Evolutionary conservation across 306 rosid species (phyloP), one percentile per base, ranked within the genome.

Genomic region (Begonia loranthoides): DNA sequence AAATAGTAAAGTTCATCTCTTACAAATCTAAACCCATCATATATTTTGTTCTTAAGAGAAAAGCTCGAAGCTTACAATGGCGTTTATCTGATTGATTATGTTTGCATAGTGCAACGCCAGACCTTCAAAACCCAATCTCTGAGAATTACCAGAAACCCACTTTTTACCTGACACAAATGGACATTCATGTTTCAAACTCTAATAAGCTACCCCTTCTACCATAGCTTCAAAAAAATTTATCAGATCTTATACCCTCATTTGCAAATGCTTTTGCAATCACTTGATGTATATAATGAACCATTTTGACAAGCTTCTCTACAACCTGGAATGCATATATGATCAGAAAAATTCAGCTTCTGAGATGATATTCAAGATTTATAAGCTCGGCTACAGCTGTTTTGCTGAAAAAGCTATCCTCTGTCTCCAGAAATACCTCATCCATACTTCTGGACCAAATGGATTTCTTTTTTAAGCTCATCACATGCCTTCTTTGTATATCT

Each of bases 61-160:
- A 43, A 43, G 36, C 3, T 45, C 9, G 41, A 64, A 70, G 56
- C 85, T 79, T 75, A 92, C 99, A 66, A 87, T 83, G 63, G 61
- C 63, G 66, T 73, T 83, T 67, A 87, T 83, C 71, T 83, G 99
- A 64, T 70, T 83, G 67, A 81, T 77, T 58, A 92, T 59, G 64
- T 81, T 80, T 21, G 96, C 94, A 74, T 92, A 92, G 67, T 92
- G 99, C 45, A 92, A 81, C 14, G 99, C 89, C 63, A 92, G 96
- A 66, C 96, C 93, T 52, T 80, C 84, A 55, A 66, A 68, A 2
- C 99, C 99, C 45, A 92, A 77, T 61, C 83, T 83, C 61, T 75
- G 73, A 66, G 77, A 65, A 62, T 75, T 69, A 41, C 50, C 51
- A 4, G 55, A 44, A 38, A 41, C 58, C 39, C 12, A 41, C 22